Conservation (phyloP, 129 eudicot species). For the Lactuca sativa region DNA sequence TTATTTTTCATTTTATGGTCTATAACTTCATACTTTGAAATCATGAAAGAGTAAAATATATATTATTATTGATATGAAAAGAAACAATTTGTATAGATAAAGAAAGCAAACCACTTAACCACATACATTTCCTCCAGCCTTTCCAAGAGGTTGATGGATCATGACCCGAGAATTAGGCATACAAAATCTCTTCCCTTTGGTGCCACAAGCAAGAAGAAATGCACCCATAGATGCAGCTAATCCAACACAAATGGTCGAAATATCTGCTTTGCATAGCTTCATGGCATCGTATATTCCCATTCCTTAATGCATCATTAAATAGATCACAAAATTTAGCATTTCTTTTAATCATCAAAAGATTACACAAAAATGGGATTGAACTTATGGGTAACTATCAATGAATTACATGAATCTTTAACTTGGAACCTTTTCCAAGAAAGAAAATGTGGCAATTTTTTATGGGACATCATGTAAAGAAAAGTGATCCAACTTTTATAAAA, state of each 20-base stretch:
- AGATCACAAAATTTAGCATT: not conserved
- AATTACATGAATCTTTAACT: not conserved
- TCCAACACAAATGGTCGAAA: conserved; percentile 86
- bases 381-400: not conserved
- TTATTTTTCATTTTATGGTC: not conserved
- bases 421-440: not conserved
- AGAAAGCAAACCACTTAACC: conserved; percentile 26
- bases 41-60: not conserved
- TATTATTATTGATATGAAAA: not conserved
- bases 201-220: conserved; percentile 87
- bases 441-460: not conserved
- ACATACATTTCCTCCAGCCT: conserved; percentile 72
- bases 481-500: no score
- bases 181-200: conserved; percentile 89
- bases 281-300: conserved; percentile 97
- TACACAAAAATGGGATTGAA: not conserved
- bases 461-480: not conserved
- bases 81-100: conserved; percentile 10
- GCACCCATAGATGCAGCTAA: conserved; percentile 99
- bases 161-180: conserved; percentile 97
- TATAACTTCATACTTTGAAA: not conserved
- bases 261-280: conserved; percentile 93
- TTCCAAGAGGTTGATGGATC: conserved; percentile 89
- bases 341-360: not conserved
- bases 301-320: conserved; percentile 49